A percentile compares a stretch with the other conserved stretches of the same genome.
phyloP scores from a whole-genome alignment of 1,284 basidiomycete species.

The Heterobasidion annosum region DNA sequence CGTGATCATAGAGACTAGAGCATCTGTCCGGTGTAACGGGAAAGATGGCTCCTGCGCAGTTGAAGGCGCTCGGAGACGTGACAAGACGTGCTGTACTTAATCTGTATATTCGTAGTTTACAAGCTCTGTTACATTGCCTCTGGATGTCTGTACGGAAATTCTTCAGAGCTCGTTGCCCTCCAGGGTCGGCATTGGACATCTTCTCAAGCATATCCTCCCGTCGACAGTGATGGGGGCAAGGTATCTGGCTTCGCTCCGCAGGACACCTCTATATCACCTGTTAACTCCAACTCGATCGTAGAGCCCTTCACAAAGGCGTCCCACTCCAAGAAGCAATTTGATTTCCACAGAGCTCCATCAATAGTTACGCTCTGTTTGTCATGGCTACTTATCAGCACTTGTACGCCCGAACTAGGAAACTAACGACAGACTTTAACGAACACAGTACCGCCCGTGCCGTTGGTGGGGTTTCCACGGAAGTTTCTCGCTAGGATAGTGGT shows the following conservation, averaged over 20 bases:
- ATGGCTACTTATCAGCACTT: too few species aligned
- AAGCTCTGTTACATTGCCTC: too few species aligned
- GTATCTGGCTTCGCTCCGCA: constrained; percentile 37
- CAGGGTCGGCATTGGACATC: background rate
- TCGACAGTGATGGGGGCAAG: constrained; percentile 52
- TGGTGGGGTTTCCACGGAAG: constrained; percentile 34
- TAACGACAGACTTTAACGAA: constrained; percentile 38
- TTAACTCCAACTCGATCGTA: constrained; percentile 39
- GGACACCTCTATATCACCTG: constrained; percentile 36
- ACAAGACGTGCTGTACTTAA: too few species aligned
- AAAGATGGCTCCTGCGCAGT: too few species aligned
- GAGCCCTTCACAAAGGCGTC: constrained; percentile 43
- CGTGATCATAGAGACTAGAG: too few species aligned
- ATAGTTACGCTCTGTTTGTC: constrained; percentile 39
- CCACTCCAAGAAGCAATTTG: constrained; percentile 56
- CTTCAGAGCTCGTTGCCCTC: background rate
- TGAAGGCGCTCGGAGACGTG: too few species aligned
- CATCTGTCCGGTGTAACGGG: too few species aligned
- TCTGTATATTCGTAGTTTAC: too few species aligned
- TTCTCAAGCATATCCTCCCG: constrained; percentile 30
- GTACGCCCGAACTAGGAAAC: background rate
- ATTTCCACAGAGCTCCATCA: constrained; percentile 45
- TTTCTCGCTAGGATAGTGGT: background rate
- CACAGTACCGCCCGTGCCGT: constrained; percentile 42
- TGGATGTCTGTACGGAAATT: too few species aligned